A percentile compares a stretch with the other conserved stretches of the same genome.
phyloP scores from a whole-genome alignment of 164 flowering plant genomes.

The Taxillus chinensis region DNA sequence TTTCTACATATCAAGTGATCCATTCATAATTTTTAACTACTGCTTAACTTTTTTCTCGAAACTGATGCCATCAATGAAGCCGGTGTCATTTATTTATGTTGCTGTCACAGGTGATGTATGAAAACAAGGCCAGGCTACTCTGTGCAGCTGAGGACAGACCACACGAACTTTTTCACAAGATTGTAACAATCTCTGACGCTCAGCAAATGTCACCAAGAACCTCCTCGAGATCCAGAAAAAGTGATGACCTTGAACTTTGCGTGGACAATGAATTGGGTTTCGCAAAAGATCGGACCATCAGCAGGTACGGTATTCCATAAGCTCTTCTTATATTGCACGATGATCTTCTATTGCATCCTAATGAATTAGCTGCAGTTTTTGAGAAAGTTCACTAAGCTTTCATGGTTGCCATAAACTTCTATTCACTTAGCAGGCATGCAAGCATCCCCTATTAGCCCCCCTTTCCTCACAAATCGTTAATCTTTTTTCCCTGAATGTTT shows the following conservation, averaged over 20 bases:
- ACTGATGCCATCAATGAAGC: too few relatives aligned
- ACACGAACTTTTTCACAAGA: conserved; percentile 46
- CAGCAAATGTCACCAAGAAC: conserved; percentile 74
- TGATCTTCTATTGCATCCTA: background rate
- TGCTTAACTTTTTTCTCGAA: too few relatives aligned
- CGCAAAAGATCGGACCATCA: conserved; percentile 94
- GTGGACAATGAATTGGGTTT: conserved; percentile 97
- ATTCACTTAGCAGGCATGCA: too few relatives aligned
- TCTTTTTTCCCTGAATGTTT: too few relatives aligned
- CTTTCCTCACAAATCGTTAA: too few relatives aligned
- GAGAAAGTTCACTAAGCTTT: background rate
- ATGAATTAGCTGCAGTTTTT: background rate
- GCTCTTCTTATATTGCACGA: background rate
- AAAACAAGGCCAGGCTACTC: conserved; percentile 64
- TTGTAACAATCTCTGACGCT: conserved; percentile 81
- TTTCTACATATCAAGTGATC: too few relatives aligned
- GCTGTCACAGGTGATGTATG: conserved; percentile 75
- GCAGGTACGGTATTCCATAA: conserved; percentile 46
- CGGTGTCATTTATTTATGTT: background rate
- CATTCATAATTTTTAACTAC: too few relatives aligned
- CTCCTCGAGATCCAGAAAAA: conserved; percentile 77
- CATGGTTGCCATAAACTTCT: too few relatives aligned
- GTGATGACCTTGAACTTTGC: conserved; percentile 68
- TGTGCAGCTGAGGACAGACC: conserved; percentile 94
- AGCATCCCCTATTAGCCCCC: too few relatives aligned